Percentiles rank a stretch among this genome's conserved stretches.
Conservation (phyloP, 192 early-diverging fungal species). For the Powellomyces hirtus region DNA sequence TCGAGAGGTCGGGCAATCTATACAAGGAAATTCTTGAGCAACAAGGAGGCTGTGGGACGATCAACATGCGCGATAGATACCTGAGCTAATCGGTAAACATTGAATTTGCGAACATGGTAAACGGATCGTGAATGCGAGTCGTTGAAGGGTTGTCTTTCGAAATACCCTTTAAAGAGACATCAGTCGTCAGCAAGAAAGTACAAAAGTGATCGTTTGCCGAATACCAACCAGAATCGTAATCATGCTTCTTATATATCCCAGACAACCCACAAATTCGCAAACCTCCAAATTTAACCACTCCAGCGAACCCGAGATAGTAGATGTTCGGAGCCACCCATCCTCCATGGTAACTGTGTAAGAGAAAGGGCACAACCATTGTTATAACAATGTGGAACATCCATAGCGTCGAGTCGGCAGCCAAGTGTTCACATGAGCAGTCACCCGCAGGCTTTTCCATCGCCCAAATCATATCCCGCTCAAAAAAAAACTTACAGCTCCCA, state of each 20-base stretch:
- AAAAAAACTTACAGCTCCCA: slow-evolving; percentile 79
- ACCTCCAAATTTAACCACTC: slow-evolving; percentile 83
- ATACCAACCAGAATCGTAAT: slow-evolving; percentile 43
- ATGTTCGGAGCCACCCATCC: slow-evolving; percentile 95
- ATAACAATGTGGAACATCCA: too few relatives aligned
- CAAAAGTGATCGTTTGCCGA: too few relatives aligned
- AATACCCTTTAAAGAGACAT: slow-evolving; percentile 57
- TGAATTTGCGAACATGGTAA: slow-evolving; percentile 87
- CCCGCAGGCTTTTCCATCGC: too few relatives aligned
- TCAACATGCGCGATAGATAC: slow-evolving; percentile 24
- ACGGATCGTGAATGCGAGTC: slow-evolving; percentile 62
- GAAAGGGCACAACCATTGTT: neutral
- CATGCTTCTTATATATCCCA: slow-evolving; percentile 75
- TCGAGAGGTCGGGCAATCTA: slow-evolving; percentile 77
- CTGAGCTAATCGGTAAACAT: slow-evolving; percentile 73
- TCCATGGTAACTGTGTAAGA: slow-evolving; percentile 69
- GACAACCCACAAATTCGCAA: slow-evolving; percentile 91
- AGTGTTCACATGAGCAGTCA: too few relatives aligned
- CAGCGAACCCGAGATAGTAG: slow-evolving; percentile 84
- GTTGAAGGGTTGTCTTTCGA: slow-evolving; percentile 76
- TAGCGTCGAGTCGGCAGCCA: too few relatives aligned
- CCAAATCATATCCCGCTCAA: neutral
- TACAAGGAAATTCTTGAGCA: neutral
- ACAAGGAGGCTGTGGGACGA: neutral
- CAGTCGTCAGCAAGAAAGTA: too few relatives aligned